A percentile compares a stretch with the other conserved stretches of the same genome.
Conservation (phyloP, 345 rosid species). For the Syzygium jambos region DNA sequence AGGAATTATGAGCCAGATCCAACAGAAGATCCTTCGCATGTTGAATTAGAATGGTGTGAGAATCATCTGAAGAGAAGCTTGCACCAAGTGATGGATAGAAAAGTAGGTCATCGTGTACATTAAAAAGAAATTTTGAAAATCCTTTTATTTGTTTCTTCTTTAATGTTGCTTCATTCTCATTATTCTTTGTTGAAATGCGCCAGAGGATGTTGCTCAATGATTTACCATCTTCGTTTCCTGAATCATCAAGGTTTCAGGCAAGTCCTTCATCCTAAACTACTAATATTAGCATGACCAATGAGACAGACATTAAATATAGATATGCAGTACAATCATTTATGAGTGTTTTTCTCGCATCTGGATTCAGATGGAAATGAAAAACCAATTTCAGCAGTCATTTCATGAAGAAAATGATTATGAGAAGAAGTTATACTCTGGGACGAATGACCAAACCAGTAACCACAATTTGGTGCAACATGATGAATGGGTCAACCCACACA, state of each 20-base stretch:
- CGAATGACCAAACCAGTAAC: background rate
- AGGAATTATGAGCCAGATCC: slow-evolving; percentile 5
- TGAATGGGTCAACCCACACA: background rate
- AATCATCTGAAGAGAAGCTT: background rate
- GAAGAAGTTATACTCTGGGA: background rate
- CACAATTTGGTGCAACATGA: background rate
- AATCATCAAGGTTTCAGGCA: background rate
- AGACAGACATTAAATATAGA: background rate
- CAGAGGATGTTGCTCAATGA: slow-evolving; percentile 1
- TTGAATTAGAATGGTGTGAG: slow-evolving; percentile 2
- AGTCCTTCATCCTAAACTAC: background rate
- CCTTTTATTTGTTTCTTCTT: background rate
- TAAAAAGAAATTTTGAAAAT: background rate
- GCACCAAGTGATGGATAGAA: background rate
- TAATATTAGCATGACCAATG: background rate
- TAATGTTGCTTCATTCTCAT: background rate
- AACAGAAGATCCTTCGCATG: background rate
- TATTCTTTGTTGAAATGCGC: background rate
- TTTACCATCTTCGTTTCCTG: background rate
- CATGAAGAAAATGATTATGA: background rate
- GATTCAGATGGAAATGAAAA: background rate
- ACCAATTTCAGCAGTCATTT: background rate
- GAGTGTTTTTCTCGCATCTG: background rate
- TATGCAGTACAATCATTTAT: background rate
- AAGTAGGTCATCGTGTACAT: background rate